Base-by-base conservation (phyloP, 371 early-diverging fungal species). In the Saksenaea vasiformis region DNA sequence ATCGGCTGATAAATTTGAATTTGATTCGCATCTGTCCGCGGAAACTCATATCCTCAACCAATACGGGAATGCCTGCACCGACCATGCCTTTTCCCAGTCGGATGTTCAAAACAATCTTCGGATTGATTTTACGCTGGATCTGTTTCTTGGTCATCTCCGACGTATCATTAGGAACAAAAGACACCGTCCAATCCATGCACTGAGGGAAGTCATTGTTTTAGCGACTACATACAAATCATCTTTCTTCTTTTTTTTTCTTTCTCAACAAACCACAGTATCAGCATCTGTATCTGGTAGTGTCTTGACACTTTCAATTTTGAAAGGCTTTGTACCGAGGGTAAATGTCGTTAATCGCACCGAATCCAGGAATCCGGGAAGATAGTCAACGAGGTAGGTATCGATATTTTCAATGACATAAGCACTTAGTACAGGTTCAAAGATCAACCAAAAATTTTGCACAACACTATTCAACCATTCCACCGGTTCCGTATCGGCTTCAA, bases 381-480 rank as follows among this genome's bases (percentile, higher is more conserved):
- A 89, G 55, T 93, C 89, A 3, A 85, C 88, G 38, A 98, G 75
- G 37, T 92, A 84, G 43, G 80, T 82, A 77, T 94, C 91, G 55
- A 91, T 88, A 22, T 83, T 84, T 51, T 88, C 89, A 19, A 91
- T 88, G 22, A 97, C 85, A 9, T 87, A 82, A 10, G 89, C 87
- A 53, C 95, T 91, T 54, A 99, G 77, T 4, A 89, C 88, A 1
- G 99, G 96, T 79, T 99, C 99, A 64, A 92, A 93, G 61, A 95
- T 95, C 14, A 92, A 77, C 99, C 99, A 99, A 73, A 98, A 95
- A 24, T 81, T 79, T 55, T 79, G 61, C 53, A 97, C 71, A 72
- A 98, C 93, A 73, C 88, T 91, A 77, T 99, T 99, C 65, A 99
- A 77, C 99, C 99, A 99, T 65, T 98, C 97, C 3, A 93, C 96